phyloP scores from a whole-genome alignment of 306 rosid species.

The Lathyrus aphaca region DNA sequence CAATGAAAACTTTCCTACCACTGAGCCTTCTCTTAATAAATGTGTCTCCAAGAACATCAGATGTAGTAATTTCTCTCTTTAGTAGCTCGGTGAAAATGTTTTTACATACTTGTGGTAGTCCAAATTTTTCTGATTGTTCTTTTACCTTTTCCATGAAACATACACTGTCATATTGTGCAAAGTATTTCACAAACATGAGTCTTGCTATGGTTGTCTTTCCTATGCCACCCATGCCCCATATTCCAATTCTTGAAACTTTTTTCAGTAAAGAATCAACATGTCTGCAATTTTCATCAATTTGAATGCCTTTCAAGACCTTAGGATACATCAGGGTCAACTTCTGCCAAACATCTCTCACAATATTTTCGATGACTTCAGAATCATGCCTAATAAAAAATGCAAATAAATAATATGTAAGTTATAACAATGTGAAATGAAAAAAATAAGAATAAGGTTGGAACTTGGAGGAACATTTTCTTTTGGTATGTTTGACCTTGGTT shows the following conservation, averaged over 20 bases:
- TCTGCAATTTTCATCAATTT: not conserved
- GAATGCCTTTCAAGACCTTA: constrained; percentile 8
- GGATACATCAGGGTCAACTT: constrained; percentile 1
- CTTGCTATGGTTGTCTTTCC: constrained; percentile 26
- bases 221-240: constrained; percentile 42
- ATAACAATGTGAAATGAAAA: too few relatives aligned
- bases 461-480: too few relatives aligned
- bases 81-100: constrained; percentile 23
- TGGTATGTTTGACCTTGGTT: too few relatives aligned
- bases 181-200: not conserved
- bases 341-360: constrained; percentile 30
- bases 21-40: not conserved
- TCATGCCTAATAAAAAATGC: constrained; percentile 6
- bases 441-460: too few relatives aligned
- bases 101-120: not conserved
- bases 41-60: not conserved
- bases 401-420: not conserved
- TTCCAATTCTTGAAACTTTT: constrained; percentile 13
- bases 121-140: not conserved
- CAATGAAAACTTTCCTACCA: constrained; percentile 18
- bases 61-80: not conserved
- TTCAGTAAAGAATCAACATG: not conserved
- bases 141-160: constrained; percentile 33
- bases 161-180: constrained; percentile 6
- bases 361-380: not conserved